Evolutionary conservation across 768 basidiomycete genomes (phyloP).

Genomic region (Russula emetica): DNA sequence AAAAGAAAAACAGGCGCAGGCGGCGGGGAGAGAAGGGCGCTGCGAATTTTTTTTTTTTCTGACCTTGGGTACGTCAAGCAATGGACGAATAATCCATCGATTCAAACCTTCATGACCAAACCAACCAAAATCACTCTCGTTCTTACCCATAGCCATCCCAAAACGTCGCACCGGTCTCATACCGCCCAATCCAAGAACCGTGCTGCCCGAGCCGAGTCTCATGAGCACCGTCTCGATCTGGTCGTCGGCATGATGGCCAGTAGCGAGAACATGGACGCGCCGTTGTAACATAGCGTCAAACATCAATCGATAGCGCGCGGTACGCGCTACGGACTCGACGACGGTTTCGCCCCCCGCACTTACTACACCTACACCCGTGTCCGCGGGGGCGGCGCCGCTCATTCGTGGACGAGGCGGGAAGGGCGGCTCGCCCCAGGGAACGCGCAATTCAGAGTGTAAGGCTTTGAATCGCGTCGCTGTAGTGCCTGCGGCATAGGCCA

Average conservation of each 20-base stretch:
- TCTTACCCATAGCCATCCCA: conserved; percentile 62
- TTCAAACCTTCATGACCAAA: conserved; percentile 56
- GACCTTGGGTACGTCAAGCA: conserved; percentile 68
- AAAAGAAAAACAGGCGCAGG: background rate
- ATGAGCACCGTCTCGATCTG: conserved; percentile 79
- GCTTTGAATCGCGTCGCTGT: conserved; percentile 44
- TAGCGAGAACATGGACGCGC: conserved; percentile 46
- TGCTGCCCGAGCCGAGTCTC: conserved; percentile 57
- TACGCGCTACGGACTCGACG: conserved; percentile 56
- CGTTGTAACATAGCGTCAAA: conserved; percentile 43
- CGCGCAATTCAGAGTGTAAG: conserved; percentile 42
- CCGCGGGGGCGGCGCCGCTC: conserved; percentile 31
- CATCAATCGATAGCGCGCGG: conserved; percentile 52
- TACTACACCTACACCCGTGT: too few species aligned
- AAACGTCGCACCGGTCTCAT: conserved; percentile 66
- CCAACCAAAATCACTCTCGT: conserved; percentile 36
- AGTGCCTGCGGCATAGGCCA: conserved; percentile 48
- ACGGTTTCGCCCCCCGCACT: conserved; percentile 38
- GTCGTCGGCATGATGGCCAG: conserved; percentile 79
- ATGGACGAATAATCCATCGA: conserved; percentile 67
- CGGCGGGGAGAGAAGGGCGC: too few species aligned
- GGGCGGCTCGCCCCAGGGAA: conserved; percentile 56
- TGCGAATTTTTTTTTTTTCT: conserved; percentile 12
- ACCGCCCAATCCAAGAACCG: conserved; percentile 54
- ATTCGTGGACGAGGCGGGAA: conserved; percentile 53